Evolutionary conservation across 225 moss, liverwort and hornwort genomes (phyloP), one percentile per base, ranked within the genome.

Genomic region (Ulota crispa): DNA sequence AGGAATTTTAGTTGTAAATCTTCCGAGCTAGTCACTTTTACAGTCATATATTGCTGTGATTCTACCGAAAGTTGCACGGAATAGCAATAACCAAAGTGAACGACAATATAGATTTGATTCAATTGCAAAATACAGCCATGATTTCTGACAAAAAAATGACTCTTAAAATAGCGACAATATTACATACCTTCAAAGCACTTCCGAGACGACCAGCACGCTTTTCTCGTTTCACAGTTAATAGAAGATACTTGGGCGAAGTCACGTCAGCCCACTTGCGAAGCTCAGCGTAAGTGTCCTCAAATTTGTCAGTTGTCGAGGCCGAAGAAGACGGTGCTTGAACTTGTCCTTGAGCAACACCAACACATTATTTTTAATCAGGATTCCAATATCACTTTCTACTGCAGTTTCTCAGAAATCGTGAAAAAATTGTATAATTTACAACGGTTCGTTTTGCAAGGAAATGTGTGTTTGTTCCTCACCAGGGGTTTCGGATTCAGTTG

Each of bases 221-320:
- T 85, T 98, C 98, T 47, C 98, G 87, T 83, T 91, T 94, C 10
- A 95, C 90, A 71, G 87, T 86, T 75, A 98, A 69, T 64, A 98
- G 78, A 28, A 92, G 84, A 80, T 84, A 98, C 75, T 98, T 95
- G 52, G 90, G 79, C 28, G 89, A 92, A 8, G 68, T 85, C 28
- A 90, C 83, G 39, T 98, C 98, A 13, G 94, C 98, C 98, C 98
- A 98, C 85, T 98, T 98, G 34, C 98, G 92, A 64, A 95, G 78
- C 87, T 98, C 95, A 43, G 86, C 82, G 72, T 88, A 98, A 9
- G 76, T 92, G 42, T 92, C 89, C 76, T 95, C 95, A 76, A 98
- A 90, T 15, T 61, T 82, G 70, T 95, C 97, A n/a, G 78, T 64
- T 61, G 78, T 39, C 73, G 82, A 75, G 55, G 64, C 16, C 45